Evolutionary conservation across 805 yeast genomes (phyloP), one percentile per base, ranked within the genome.

Genomic region (Candida patagonica): DNA sequence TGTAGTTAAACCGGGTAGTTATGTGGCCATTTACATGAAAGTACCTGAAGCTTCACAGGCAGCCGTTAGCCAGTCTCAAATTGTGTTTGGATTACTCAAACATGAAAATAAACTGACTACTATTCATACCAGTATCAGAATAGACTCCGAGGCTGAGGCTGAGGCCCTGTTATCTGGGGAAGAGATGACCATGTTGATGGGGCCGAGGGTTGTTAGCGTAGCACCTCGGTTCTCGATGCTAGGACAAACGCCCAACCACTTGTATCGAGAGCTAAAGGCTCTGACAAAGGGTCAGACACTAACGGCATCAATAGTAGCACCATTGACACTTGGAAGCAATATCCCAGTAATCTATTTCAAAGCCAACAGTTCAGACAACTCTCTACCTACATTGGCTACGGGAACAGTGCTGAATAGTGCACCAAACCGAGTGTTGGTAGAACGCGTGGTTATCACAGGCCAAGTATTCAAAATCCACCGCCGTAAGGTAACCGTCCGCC

Each of bases 391-490:
- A n/a, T 68, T 89, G 21, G 98, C 95, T 3, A 82, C 83, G 47
- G 99, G 99, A 31, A 76, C 95, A 0, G 83, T 87, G 67, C 69
- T 82, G 53, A 85, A 85, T 57, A 74, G 88, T 32, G 96, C 92
- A 61, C 84, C 81, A 54, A 72, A 80, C 10, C 74, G 97, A 60
- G 71, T 89, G 20, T 57, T 88, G 40, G 95, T 94, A 24, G 87
- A 89, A 71, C 74, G 97, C 58, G 79, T 80, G 4, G 77, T 92
- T 5, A 65, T 92, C 40, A 92, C 97, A 0, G 98, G 98, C 42
- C 87, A 86, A 51, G 95, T 96, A 32, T 78, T 87, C 62, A 92
- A 88, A 68, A 88, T 92, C 53, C 96, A 94, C 69, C 89, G 85
- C 66, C 76, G 72, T 44, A 83, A 88, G 30, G 85, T 92, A 47